These are phyloP conservation scores for Salicornia ramosissima DNA, from an alignment of 148 eudicot species.

Conservation along the genomic window DNA sequence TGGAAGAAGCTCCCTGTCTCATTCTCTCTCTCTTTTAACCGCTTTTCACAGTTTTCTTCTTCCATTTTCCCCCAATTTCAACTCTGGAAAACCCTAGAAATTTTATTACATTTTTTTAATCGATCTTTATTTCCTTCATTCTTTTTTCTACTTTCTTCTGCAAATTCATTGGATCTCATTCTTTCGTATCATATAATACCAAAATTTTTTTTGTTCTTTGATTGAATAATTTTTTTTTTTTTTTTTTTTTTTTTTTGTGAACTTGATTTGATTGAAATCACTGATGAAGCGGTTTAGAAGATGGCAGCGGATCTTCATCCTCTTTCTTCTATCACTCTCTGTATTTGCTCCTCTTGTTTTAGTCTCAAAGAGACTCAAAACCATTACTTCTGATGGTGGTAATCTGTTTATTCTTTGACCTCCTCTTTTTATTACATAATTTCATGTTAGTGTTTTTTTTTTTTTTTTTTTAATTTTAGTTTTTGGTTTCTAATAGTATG, in stretches of 20 bases:
- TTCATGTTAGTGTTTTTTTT: not conserved
- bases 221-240: not conserved
- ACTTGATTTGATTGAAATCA: slow-evolving; percentile 7
- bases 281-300: slow-evolving; percentile 62
- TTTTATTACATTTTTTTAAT: too few relatives aligned
- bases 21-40: slow-evolving; percentile 3
- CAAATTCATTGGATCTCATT: not conserved
- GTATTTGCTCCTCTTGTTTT: slow-evolving; percentile 59
- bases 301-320: slow-evolving; percentile 87
- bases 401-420: not conserved
- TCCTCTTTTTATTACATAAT: not conserved
- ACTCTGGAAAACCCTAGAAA: slow-evolving; percentile 24
- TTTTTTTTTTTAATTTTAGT: not conserved
- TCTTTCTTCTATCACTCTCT: slow-evolving; percentile 63
- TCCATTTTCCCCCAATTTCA: slow-evolving; percentile 18
- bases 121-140: too few relatives aligned
- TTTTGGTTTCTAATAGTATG: not conserved
- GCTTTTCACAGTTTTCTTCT: not conserved
- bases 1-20: slow-evolving; percentile 23
- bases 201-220: not conserved
- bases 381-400: slow-evolving; percentile 61
- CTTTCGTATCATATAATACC: too few relatives aligned
- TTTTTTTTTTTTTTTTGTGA: not conserved
- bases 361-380: slow-evolving; percentile 42
- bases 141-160: too few relatives aligned